Base-by-base conservation (phyloP, 2,329 filamentous ascomycete genomes). In the Cladosporium cucumerinum region DNA sequence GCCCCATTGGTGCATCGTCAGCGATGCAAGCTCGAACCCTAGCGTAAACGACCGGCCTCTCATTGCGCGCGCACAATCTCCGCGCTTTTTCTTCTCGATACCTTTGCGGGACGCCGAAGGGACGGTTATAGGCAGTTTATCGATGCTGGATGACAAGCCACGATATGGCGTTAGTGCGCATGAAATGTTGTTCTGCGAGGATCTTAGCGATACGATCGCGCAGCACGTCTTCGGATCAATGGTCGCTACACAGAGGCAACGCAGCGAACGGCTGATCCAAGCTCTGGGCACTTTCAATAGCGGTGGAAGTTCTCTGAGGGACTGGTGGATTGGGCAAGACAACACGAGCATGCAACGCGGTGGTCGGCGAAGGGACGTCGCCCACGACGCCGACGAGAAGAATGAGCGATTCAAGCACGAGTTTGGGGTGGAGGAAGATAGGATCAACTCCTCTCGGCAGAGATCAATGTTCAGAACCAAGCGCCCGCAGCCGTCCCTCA, bases 71-170 rank as follows among this genome's bases (percentile, higher is more conserved):
- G 65, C 39, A 16, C 16, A 52, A 7, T 34, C 34, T 1, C 39
- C 68, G 10, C 68, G 72, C 54, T 86, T 86, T 70, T 84, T 84
- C 65, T 83, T 82, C 16, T 82, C 82, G n/a, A 85, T 89, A 0
- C 87, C 87, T 0, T 83, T 90, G 60, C 80, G 83, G 23, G 86
- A 84, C 5, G 81, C 81, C 0, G 82, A 80, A 30, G 82, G 84
- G 36, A 82, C 84, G 66, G 81, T 82, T 52, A 84, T 90, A 61
- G 88, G 88, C 18, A 87, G 65, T 82, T 83, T 55, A 81, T 89
- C 57, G 18, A 28, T 58, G 6, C 77, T 87, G 5, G 87, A 89
- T 68, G 81, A 84, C 36, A 78, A 79, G n/a, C 83, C 86, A 0
- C 82, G 85, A 30, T 72, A 82, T 49, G 83, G 82, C 0, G 70